phyloP scores from a whole-genome alignment of 352 stramenopile genomes.

The Phytophthora podocarpi region DNA sequence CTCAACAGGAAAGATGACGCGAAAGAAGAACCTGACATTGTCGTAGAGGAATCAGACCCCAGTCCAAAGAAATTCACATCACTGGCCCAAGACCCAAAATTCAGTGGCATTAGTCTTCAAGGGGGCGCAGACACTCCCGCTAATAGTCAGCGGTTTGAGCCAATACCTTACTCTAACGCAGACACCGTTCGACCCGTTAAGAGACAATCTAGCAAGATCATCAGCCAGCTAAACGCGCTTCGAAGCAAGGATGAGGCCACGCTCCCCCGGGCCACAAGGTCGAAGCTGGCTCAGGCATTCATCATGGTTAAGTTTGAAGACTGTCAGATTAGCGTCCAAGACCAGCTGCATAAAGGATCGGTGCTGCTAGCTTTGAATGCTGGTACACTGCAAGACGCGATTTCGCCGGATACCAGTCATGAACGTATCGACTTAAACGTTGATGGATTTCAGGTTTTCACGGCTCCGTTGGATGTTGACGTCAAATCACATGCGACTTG shows the following conservation, averaged over 20 bases:
- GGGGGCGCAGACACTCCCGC: constrained; percentile 17
- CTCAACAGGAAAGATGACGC: constrained; percentile 28
- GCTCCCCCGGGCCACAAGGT: constrained; percentile 3
- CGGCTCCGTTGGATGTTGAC: constrained; percentile 71
- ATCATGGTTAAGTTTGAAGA: constrained; percentile 81
- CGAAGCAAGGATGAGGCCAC: constrained; percentile 9
- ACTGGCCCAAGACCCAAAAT: constrained; percentile 74
- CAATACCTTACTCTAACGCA: constrained; percentile 33
- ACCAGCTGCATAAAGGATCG: constrained; percentile 69
- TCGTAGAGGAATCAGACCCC: constrained; percentile 16
- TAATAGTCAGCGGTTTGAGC: constrained; percentile 20
- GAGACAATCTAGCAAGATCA: constrained; percentile 11
- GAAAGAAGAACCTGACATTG: background rate
- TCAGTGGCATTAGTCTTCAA: constrained; percentile 60
- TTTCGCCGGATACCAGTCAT: constrained; percentile 52
- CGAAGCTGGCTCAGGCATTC: constrained; percentile 51
- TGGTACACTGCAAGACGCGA: constrained; percentile 59
- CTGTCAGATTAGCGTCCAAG: constrained; percentile 80
- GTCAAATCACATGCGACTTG: constrained; percentile 71
- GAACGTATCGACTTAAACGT: constrained; percentile 67
- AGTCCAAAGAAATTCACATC: constrained; percentile 73
- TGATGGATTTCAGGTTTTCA: constrained; percentile 69
- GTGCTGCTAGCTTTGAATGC: constrained; percentile 68
- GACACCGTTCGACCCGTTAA: constrained; percentile 27
- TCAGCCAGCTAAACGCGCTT: constrained; percentile 7